Conservation (phyloP, 208 protist genomes). For the Trypanosoma theileri region DNA sequence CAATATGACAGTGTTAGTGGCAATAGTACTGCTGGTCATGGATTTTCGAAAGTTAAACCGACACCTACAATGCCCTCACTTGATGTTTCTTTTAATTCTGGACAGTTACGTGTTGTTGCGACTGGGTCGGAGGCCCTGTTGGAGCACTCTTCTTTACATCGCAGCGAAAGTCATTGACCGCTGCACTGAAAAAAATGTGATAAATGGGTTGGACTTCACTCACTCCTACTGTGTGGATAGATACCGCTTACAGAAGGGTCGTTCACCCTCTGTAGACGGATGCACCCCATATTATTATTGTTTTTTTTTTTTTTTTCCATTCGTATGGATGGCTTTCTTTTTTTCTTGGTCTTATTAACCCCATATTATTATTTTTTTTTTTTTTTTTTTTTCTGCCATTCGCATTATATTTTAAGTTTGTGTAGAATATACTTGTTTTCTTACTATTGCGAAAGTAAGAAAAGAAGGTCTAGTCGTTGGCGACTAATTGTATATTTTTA, state of each 20-base stretch:
- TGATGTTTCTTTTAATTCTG: background rate
- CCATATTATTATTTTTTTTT: conserved; percentile 6
- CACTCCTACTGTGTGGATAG: background rate
- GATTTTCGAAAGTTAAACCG: background rate
- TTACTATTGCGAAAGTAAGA: too few species aligned
- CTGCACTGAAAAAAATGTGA: too few species aligned
- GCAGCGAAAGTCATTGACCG: background rate
- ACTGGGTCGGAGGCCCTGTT: background rate
- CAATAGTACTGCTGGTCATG: too few species aligned
- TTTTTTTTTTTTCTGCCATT: conserved; percentile 5
- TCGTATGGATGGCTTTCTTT: too few species aligned
- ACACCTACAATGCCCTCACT: background rate
- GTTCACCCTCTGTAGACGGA: background rate
- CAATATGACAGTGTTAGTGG: too few species aligned
- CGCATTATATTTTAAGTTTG: background rate
- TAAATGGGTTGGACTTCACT: too few species aligned
- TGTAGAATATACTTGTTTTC: too few species aligned
- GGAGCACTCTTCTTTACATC: background rate
- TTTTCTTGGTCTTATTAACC: too few species aligned
- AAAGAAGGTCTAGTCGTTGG: too few species aligned
- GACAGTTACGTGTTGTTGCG: background rate
- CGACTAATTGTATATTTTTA: too few species aligned
- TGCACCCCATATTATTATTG: background rate
- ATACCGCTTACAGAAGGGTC: background rate
- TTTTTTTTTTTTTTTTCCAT: conserved; percentile 7